A percentile compares a stretch with the other conserved stretches of the same genome.
Evolutionary conservation across 176 grass and related monocot species (phyloP).

Genomic region (Eleusine indica): DNA sequence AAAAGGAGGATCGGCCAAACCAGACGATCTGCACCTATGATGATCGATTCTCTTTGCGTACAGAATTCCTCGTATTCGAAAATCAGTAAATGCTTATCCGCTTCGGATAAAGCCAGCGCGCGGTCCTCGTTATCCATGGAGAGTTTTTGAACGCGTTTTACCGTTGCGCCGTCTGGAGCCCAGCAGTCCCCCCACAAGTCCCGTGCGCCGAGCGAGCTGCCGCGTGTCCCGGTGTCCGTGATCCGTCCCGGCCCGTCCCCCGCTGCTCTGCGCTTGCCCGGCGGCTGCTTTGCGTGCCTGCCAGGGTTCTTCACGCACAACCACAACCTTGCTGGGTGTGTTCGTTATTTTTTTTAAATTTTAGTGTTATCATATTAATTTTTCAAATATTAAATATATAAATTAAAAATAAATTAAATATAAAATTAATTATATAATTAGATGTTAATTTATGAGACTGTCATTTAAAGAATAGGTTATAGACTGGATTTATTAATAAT

Average conservation of each 20-base stretch:
- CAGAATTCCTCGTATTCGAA: not conserved
- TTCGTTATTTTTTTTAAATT: too few species aligned
- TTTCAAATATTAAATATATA: too few species aligned
- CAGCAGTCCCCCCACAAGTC: not conserved
- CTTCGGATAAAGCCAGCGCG: not conserved
- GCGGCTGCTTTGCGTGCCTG: conserved; percentile 46
- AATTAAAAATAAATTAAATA: too few species aligned
- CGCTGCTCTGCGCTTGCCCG: not conserved
- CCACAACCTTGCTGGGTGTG: not conserved
- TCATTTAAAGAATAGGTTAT: too few species aligned
- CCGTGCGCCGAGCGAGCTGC: not conserved
- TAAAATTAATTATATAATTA: too few species aligned
- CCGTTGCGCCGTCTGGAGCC: not conserved
- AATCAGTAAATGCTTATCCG: conserved; percentile 20
- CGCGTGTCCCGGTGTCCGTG: not conserved
- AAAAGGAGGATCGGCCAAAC: not conserved
- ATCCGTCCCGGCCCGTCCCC: not conserved
- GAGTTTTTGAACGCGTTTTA: not conserved
- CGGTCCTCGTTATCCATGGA: not conserved
- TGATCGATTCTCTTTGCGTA: not conserved
- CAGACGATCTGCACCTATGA: not conserved
- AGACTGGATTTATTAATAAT: too few species aligned
- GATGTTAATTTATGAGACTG: too few species aligned
- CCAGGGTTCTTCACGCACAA: conserved; percentile 8
- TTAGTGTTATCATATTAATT: too few species aligned